Evolutionary conservation across 768 basidiomycete genomes (phyloP), one percentile per base, ranked within the genome.

Genomic region (Psilocybe cyanescens): DNA sequence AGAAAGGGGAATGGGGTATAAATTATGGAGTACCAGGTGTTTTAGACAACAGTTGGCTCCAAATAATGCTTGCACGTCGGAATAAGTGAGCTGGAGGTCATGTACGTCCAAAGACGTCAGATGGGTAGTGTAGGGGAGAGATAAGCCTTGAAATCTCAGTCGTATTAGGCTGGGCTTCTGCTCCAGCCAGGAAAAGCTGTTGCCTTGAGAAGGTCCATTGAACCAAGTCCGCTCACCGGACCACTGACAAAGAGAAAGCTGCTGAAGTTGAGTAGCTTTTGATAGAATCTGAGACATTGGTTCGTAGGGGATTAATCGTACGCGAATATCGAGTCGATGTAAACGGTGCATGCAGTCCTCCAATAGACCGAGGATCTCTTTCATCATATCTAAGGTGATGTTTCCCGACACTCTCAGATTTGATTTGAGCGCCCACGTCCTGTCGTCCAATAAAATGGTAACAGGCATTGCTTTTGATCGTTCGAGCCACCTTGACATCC

Each of bases 401-500:
- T 24, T 24, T 24, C 24, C 24, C 24, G 24, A 24, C 24, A 24
- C 24, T 24, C 24, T 24, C 24, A 2, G 24, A 24, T 24, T 24
- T 57, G 11, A 47, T 30, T 19, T 33, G 14, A 19, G 29, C 30
- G 24, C 24, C 41, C 8, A 17, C 4, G 16, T 17, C 29, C 52
- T 55, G 35, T 60, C 62, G 50, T 70, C 66, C 14, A 70, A n/a
- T 4, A 68, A 54, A 28, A 70, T 28, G 7, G 66, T 65, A 12
- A 68, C 39, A 3, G 55, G 53, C 33, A 66, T 54, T 3, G n/a
- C 46, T 19, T 46, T 54, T 3, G 69, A 68, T 52, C 65, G 64
- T 35, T 35, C 29, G 35, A 68, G 46, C 67, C 69, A 70, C n/a
- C 61, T 48, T 35, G 60, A 44, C 3, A 63, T 66, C 65, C 66